These are phyloP conservation scores for Fremontodendron californicum DNA, from an alignment of 345 rosid species.

Conservation along the genomic window DNA sequence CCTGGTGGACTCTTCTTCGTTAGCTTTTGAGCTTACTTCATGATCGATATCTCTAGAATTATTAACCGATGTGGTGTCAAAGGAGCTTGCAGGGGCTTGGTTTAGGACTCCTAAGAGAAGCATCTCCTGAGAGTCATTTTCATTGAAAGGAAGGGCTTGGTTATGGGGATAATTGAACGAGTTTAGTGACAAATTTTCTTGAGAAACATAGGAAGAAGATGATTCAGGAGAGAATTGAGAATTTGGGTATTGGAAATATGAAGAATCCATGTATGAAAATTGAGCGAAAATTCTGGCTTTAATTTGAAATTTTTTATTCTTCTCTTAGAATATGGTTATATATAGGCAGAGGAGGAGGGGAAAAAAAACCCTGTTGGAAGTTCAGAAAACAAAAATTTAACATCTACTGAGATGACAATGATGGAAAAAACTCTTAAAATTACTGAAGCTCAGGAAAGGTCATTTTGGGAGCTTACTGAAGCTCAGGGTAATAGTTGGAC, in stretches of 20 bases:
- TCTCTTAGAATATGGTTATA: conserved; percentile 1
- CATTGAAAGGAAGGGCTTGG: conserved; percentile 51
- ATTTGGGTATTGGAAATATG: conserved; percentile 26
- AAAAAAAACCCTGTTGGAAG: too few species aligned
- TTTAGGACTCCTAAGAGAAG: conserved; percentile 46
- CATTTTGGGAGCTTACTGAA: too few species aligned
- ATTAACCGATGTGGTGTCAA: not conserved
- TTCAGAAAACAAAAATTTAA: too few species aligned
- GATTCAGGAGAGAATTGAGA: conserved; percentile 29
- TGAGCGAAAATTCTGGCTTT: not conserved
- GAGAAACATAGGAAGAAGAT: conserved; percentile 26
- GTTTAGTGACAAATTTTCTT: conserved; percentile 19
- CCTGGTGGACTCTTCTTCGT: conserved; percentile 10
- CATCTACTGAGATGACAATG: too few species aligned
- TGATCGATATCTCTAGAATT: conserved; percentile 15
- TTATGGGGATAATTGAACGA: not conserved
- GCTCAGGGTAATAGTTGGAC: too few species aligned
- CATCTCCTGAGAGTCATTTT: conserved; percentile 59
- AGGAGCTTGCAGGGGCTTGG: conserved; percentile 19
- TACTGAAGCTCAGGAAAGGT: too few species aligned
- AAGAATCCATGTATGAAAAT: conserved; percentile 27
- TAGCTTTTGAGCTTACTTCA: conserved; percentile 31
- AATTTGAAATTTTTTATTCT: not conserved
- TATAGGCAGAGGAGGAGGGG: not conserved
- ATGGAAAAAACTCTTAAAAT: too few species aligned